Base-by-base conservation (phyloP, 208 protist genomes). In the Acanthamoeba culbertsoni region DNA sequence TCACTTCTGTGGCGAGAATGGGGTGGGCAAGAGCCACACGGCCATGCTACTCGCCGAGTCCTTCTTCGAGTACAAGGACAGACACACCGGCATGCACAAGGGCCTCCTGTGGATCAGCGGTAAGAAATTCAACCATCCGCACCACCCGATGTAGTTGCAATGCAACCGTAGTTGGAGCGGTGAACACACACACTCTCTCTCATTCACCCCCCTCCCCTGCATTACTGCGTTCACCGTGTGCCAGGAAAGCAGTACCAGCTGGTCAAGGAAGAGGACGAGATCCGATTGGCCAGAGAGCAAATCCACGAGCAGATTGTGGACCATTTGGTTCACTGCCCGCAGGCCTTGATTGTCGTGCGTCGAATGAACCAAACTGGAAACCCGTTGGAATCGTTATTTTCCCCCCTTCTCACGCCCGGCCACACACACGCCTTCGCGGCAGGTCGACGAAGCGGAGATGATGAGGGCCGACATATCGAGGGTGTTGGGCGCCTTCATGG, bases 271-370 rank as follows among this genome's bases (percentile, higher is more conserved):
- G 73, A 86, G 7, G 43, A 86, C 28, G 73, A 86, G 26, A 86
- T 86, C 45, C 48, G n/a, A 31, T 40, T 18, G 28, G 73, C 73
- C 5, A 37, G 73, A 20, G 43, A 37, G 43, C n/a, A 53, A 40
- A 86, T 86, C 26, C 73, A 86, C 31, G 73, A 86, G 40, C 73
- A 57, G 43, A 86, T 86, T 45, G n/a, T 86, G 16, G 73, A 86
- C 43, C 73, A 86, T 31, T 40, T 86, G 45, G 26, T n/a, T 28
- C 12, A 0, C 14, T 86, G 73, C 43, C 73, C 73, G 0, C 43
- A 53, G 43, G 73, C 43, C n/a, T 35, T 86, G 16, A 12, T 86
- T 10, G 73, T 86, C 31, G 73, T 86, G 35, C 45, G 73, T 37
- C 6, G 8, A 16, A 7, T 7, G 35, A 5, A 37, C 23, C 4